Evolutionary conservation across 164 flowering plant species (phyloP).

Genomic region (Annona cherimola): DNA sequence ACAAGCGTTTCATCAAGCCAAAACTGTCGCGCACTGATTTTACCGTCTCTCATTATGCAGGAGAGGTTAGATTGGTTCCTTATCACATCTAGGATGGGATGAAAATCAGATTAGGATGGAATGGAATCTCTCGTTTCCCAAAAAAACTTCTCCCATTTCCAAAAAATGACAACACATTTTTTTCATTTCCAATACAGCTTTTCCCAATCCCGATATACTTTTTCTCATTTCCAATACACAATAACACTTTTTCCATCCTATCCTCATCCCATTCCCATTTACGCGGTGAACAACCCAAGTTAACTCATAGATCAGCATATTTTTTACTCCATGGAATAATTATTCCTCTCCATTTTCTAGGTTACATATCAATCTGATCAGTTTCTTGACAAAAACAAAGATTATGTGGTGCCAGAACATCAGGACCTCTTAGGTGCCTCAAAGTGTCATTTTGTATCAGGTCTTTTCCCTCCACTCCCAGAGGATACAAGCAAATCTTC

Average conservation of each 20-base stretch:
- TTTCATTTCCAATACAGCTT: too few species aligned
- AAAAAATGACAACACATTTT: too few species aligned
- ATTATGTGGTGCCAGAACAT: conserved; percentile 84
- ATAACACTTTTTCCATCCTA: too few species aligned
- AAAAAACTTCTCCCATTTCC: too few species aligned
- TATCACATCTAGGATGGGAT: not conserved
- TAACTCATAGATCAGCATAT: conserved; percentile 1
- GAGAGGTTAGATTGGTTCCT: conserved; percentile 53
- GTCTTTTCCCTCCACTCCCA: conserved; percentile 62
- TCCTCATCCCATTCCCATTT: too few species aligned
- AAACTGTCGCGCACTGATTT: conserved; percentile 75
- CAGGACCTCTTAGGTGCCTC: conserved; percentile 77
- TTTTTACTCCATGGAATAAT: not conserved
- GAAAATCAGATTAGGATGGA: too few species aligned
- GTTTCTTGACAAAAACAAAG: conserved; percentile 92
- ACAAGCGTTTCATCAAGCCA: conserved; percentile 82
- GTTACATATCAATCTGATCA: conserved; percentile 76
- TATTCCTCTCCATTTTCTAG: conserved; percentile 37
- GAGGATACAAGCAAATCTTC: conserved; percentile 58
- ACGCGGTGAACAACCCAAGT: not conserved
- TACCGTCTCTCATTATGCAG: conserved; percentile 84
- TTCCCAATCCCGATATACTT: too few species aligned
- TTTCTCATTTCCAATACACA: too few species aligned
- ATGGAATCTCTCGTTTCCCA: too few species aligned
- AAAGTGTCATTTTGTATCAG: conserved; percentile 65